These are phyloP conservation scores for Mycosphaerella arachidis DNA, from an alignment of 2,329 filamentous ascomycete species.

Conservation along the genomic window DNA sequence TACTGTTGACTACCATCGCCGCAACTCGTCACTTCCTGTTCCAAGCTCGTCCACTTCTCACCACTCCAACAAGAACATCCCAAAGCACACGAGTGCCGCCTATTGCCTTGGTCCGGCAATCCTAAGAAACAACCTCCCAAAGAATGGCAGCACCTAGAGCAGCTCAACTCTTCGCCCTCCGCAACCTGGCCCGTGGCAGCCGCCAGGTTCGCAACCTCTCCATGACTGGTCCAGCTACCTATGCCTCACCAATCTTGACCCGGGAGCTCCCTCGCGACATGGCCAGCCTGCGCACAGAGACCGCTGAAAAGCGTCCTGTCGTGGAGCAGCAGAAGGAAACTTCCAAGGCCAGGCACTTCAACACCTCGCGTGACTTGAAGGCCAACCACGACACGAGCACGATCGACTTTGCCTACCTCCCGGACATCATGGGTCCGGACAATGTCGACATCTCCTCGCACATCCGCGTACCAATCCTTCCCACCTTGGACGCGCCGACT, in stretches of 20 bases:
- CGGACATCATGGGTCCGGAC: conserved; percentile 33
- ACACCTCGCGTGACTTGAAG: conserved; percentile 56
- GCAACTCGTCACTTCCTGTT: not conserved
- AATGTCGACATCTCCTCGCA: conserved; percentile 17
- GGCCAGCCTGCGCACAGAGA: conserved; percentile 49
- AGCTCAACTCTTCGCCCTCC: conserved; percentile 41
- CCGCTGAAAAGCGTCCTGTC: conserved; percentile 43
- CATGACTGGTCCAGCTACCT: conserved; percentile 58
- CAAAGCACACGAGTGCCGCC: not conserved
- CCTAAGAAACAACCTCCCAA: conserved; percentile 3
- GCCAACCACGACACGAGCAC: conserved; percentile 55
- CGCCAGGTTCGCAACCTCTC: conserved; percentile 48
- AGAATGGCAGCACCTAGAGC: conserved; percentile 42
- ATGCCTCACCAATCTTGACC: conserved; percentile 46
- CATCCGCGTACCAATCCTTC: conserved; percentile 32
- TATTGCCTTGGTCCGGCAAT: not conserved
- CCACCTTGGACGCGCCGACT: conserved; percentile 16
- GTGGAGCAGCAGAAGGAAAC: conserved; percentile 23
- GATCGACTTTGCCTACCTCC: conserved; percentile 61
- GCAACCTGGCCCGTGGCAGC: conserved; percentile 36
- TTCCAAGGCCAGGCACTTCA: conserved; percentile 51
- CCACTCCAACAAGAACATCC: not conserved
- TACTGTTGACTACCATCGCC: not conserved
- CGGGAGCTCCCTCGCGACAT: conserved; percentile 49
- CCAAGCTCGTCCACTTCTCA: not conserved